Percentiles rank a stretch among this genome's conserved stretches.
phyloP scores from a whole-genome alignment of 768 basidiomycete genomes.

The Leccinum incarnatum region DNA sequence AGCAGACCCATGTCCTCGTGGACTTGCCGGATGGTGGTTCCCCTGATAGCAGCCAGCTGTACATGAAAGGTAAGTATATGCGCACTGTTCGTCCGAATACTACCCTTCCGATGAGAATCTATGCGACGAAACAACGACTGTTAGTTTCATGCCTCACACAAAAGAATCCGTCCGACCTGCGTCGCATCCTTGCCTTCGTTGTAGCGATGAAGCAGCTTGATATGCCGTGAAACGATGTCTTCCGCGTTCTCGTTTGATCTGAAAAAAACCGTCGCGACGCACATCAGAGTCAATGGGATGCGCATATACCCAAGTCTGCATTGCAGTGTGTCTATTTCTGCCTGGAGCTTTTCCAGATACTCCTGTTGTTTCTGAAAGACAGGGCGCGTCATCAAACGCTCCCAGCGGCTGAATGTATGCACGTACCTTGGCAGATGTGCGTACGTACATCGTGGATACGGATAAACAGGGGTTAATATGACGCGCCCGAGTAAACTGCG shows the following conservation, averaged over 20 bases:
- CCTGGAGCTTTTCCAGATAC: constrained; percentile 44
- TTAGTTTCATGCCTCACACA: neutral
- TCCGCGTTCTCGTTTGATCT: constrained; percentile 51
- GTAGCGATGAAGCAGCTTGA: constrained; percentile 69
- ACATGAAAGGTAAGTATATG: constrained; percentile 14
- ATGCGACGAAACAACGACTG: neutral
- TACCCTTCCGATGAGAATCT: constrained; percentile 83
- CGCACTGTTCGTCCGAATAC: constrained; percentile 1
- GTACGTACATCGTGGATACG: constrained; percentile 25
- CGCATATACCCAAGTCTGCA: constrained; percentile 41
- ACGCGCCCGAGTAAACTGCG: constrained; percentile 3
- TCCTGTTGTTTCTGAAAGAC: constrained; percentile 48
- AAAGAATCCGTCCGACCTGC: constrained; percentile 45
- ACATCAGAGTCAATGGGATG: neutral
- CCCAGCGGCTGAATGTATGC: neutral
- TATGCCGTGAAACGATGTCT: constrained; percentile 61
- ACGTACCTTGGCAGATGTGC: constrained; percentile 30
- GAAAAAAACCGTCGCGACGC: neutral
- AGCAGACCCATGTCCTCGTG: constrained; percentile 69
- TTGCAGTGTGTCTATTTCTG: constrained; percentile 49
- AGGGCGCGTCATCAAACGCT: neutral
- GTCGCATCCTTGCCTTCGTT: constrained; percentile 84
- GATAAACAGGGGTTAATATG: constrained; percentile 7
- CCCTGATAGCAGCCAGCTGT: constrained; percentile 70
- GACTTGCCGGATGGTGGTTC: constrained; percentile 69